Percentiles rank a stretch among this genome's conserved stretches.
These are phyloP conservation scores for Thielaviopsis populi DNA, from an alignment of 2,329 filamentous ascomycete species.

Conservation along the genomic window DNA sequence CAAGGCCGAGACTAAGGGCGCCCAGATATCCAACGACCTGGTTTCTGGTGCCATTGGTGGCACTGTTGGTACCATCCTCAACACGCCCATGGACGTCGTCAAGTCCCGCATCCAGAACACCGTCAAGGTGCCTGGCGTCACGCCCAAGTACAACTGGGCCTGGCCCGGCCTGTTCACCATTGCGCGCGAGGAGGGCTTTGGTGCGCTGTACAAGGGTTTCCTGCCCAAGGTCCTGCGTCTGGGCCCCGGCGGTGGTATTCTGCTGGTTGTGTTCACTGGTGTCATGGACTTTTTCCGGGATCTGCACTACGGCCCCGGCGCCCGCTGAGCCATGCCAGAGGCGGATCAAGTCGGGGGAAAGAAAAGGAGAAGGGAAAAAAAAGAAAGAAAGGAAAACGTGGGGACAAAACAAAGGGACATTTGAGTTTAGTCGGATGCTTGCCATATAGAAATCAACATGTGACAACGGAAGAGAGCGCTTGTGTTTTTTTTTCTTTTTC, in stretches of 20 bases:
- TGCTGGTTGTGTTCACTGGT: slow-evolving; percentile 74
- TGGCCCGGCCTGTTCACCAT: slow-evolving; percentile 77
- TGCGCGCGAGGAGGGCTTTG: slow-evolving; percentile 82
- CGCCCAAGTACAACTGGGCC: slow-evolving; percentile 98
- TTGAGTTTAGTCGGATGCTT: slow-evolving; percentile 5
- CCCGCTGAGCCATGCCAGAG: background rate
- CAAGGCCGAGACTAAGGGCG: slow-evolving; percentile 60
- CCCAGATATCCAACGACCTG: slow-evolving; percentile 75
- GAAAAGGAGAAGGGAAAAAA: background rate
- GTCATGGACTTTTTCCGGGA: slow-evolving; percentile 87
- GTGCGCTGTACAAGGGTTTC: slow-evolving; percentile 94
- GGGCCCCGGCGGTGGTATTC: slow-evolving; percentile 46
- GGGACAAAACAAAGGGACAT: slow-evolving; percentile 3
- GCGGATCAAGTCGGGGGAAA: no score
- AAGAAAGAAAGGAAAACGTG: background rate
- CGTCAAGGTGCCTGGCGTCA: slow-evolving; percentile 60
- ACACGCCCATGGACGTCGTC: slow-evolving; percentile 94
- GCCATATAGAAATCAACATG: slow-evolving; percentile 11
- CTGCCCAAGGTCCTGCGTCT: slow-evolving; percentile 63
- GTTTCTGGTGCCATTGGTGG: slow-evolving; percentile 77
- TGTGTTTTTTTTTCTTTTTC: background rate
- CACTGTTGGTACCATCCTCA: slow-evolving; percentile 74
- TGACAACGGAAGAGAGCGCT: background rate
- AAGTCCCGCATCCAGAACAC: slow-evolving; percentile 97
- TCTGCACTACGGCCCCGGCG: slow-evolving; percentile 25